Percentiles rank a stretch among this genome's conserved stretches.
Conservation (phyloP, 495 filamentous ascomycete species). For the Aspergillus carlsbadensis region DNA sequence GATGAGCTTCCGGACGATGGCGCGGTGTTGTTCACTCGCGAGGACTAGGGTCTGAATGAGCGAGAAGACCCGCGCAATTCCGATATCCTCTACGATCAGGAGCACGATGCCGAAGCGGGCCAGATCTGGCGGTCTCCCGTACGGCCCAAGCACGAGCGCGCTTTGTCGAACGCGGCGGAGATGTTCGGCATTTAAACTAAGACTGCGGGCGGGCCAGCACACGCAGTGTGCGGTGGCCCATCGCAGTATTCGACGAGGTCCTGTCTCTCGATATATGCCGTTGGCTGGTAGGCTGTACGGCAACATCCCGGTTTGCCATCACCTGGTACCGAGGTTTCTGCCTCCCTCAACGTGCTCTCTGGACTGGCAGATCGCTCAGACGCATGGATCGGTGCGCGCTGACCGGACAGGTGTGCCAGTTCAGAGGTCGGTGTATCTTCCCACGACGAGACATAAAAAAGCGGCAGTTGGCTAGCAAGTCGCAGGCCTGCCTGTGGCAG, state of each 20-base stretch:
- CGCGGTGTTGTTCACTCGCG: slow-evolving; percentile 2
- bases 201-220: neutral
- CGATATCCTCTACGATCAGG: neutral
- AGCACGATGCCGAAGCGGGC: neutral
- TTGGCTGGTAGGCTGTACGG: no score
- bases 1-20: slow-evolving; percentile 1
- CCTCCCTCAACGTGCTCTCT: neutral
- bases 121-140: slow-evolving; percentile 1
- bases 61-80: neutral
- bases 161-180: neutral
- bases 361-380: neutral
- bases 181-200: neutral
- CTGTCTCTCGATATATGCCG: no score
- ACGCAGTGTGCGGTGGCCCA: neutral
- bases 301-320: no score
- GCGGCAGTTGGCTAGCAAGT: neutral
- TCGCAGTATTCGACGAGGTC: no score
- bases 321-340: neutral
- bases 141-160: neutral
- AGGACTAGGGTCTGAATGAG: neutral
- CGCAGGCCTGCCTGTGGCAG: slow-evolving; percentile 2
- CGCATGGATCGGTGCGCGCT: no score
- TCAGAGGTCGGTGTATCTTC: neutral
- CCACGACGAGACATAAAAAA: neutral
- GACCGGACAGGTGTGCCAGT: no score